Base-by-base conservation (phyloP, 352 stramenopile species). In the Lagenidium sp. region DNA sequence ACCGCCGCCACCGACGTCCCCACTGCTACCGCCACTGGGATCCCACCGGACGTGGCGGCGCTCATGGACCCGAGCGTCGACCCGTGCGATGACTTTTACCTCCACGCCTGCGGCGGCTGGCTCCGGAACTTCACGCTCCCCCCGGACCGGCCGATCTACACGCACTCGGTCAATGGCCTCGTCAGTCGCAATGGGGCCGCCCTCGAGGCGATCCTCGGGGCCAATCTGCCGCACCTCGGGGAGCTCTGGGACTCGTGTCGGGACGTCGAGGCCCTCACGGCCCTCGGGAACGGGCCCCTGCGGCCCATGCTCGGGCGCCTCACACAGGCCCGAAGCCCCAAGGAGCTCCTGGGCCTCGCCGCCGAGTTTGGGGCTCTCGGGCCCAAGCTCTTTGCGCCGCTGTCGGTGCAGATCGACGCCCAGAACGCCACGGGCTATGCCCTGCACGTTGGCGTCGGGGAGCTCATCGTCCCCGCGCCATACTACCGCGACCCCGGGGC, bases 381-480 rank as follows among this genome's bases (percentile, higher is more conserved):
- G 4, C 40, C 39, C 32, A 37, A 34, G 24, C 80, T 88, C 15
- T 81, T 96, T 34, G 94, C 93, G 25, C 60, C 39, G 11, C 66
- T 76, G 30, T 58, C 60, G 23, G 58, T 75, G 0, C 56, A 56
- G 28, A 63, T 70, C 1, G 84, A 93, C 43, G 86, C 66, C 36
- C 77, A 87, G 41, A 80, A 96, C 49, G 74, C 65, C 11, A 75
- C 84, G 43, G 53, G 66, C 40, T 88, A 81, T 42, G 59, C 92
- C n/a, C 57, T 85, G 3, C 81, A 93, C 57, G 50, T 97, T 3
- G 63, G 52, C 25, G 66, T 93, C 47, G 65, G 53, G 7, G 63
- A 92, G 6, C 65, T 97, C 31, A 73, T 61, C 24, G 61, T 98
- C 6, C 74, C 84, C 1, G 79, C 95, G 49, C 88, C 91, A 56